Evolutionary conservation across 2,329 filamentous ascomycete species (phyloP).

Genomic region (Botryotinia narcissicola): DNA sequence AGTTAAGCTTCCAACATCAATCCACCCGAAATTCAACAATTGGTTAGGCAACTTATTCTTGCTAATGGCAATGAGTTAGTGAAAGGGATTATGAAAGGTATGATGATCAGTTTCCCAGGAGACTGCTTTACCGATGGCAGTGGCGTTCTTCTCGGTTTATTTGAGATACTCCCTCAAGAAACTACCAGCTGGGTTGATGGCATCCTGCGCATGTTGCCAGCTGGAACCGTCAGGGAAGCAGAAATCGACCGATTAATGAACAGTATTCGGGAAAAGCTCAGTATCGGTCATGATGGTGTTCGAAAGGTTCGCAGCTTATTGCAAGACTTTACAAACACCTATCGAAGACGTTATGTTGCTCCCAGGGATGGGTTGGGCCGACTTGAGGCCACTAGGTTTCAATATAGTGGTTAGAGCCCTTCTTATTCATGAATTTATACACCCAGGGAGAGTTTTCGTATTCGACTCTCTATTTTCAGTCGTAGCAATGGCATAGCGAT

Average conservation of each 20-base stretch:
- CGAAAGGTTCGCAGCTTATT: conserved; percentile 80
- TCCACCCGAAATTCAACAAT: conserved; percentile 69
- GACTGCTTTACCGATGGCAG: conserved; percentile 96
- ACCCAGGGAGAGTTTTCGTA: neutral
- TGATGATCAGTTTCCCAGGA: conserved; percentile 98
- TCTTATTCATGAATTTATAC: neutral
- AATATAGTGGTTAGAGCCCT: conserved; percentile 53
- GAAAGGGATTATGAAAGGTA: conserved; percentile 88
- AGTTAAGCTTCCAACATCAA: conserved; percentile 55
- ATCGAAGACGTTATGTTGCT: conserved; percentile 91
- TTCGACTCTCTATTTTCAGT: conserved; percentile 3
- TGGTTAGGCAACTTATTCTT: conserved; percentile 69
- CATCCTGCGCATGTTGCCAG: conserved; percentile 80
- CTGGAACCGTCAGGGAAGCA: conserved; percentile 72
- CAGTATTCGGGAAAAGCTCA: conserved; percentile 77
- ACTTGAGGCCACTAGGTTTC: conserved; percentile 82
- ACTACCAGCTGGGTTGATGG: conserved; percentile 78
- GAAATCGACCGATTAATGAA: conserved; percentile 79
- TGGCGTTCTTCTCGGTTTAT: conserved; percentile 84
- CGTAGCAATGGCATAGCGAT: conserved; percentile 21
- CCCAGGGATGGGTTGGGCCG: conserved; percentile 86
- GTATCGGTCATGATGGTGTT: conserved; percentile 57
- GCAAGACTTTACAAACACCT: conserved; percentile 96
- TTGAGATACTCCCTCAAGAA: conserved; percentile 79
- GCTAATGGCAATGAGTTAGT: conserved; percentile 74